phyloP scores from a whole-genome alignment of 768 basidiomycete species.

The Tricholoma bakamatsutake region DNA sequence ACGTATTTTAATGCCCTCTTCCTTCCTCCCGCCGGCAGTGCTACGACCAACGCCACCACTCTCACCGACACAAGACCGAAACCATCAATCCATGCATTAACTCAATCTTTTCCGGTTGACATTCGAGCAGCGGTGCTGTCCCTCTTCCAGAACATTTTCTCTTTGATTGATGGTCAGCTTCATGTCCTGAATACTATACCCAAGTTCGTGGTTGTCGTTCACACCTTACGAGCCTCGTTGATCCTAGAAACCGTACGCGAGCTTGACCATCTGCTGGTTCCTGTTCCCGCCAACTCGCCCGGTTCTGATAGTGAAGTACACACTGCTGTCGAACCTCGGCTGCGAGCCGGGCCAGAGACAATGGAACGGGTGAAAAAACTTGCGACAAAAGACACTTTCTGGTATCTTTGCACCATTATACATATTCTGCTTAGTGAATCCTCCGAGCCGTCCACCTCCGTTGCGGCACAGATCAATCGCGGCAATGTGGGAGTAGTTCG shows the following conservation, averaged over 20 bases:
- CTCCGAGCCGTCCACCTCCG: background rate
- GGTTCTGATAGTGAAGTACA: conserved; percentile 2
- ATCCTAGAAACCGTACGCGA: conserved; percentile 34
- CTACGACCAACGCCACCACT: background rate
- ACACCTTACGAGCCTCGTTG: conserved; percentile 23
- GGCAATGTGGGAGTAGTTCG: background rate
- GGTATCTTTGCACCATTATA: conserved; percentile 46
- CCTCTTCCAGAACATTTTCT: conserved; percentile 21
- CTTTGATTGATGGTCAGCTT: conserved; percentile 9
- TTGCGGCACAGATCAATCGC: conserved; percentile 1
- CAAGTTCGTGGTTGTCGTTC: conserved; percentile 12
- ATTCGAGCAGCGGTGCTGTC: conserved; percentile 22
- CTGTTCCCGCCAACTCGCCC: background rate
- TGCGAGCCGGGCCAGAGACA: background rate
- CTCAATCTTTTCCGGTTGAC: conserved; percentile 13
- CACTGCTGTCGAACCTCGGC: background rate
- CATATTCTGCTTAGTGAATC: conserved; percentile 27
- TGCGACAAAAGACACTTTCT: conserved; percentile 42
- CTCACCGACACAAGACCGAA: conserved; percentile 1
- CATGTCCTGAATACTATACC: conserved; percentile 1
- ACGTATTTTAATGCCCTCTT: conserved; percentile 11
- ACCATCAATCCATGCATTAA: conserved; percentile 1
- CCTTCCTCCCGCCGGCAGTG: background rate
- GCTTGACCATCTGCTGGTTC: conserved; percentile 26
- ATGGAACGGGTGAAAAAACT: conserved; percentile 30